Evolutionary conservation across 1,139 yeast genomes (phyloP).

Genomic region (Candida glucosophila): DNA sequence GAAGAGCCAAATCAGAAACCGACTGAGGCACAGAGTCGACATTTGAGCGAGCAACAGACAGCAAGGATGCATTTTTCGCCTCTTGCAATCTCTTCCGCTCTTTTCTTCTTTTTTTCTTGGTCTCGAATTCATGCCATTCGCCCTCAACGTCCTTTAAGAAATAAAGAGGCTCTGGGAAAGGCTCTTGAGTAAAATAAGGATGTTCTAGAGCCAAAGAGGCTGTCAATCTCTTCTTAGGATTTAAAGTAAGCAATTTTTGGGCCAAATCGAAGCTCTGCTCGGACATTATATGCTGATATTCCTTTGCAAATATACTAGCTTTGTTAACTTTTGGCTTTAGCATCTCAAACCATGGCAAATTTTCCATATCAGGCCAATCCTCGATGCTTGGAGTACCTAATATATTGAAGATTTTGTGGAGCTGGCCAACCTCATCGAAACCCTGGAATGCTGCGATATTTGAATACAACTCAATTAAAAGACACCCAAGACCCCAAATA

Average conservation of each 20-base stretch:
- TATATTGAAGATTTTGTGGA: conserved; percentile 63
- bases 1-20: conserved; percentile 3
- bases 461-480: conserved; percentile 72
- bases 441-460: conserved; percentile 80
- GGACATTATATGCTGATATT: conserved; percentile 39
- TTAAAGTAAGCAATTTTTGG: conserved; percentile 47
- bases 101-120: conserved; percentile 70
- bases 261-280: conserved; percentile 62
- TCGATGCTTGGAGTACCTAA: conserved; percentile 80
- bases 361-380: conserved; percentile 72
- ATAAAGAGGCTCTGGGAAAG: conserved; percentile 49
- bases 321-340: conserved; percentile 51
- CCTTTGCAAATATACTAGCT: conserved; percentile 38
- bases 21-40: conserved; percentile 1
- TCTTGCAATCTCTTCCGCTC: conserved; percentile 40
- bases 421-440: conserved; percentile 77
- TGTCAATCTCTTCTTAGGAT: conserved; percentile 59
- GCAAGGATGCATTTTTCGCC: no score
- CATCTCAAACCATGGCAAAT: conserved; percentile 90
- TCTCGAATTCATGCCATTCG: conserved; percentile 97
- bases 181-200: conserved; percentile 63
- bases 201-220: conserved; percentile 71
- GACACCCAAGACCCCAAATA: conserved; percentile 96
- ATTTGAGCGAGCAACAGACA: conserved; percentile 1
- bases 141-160: conserved; percentile 55